A percentile compares a stretch with the other conserved stretches of the same genome.
Evolutionary conservation across 2,329 filamentous ascomycete genomes (phyloP).

Genomic region (Exophiala mesophila): DNA sequence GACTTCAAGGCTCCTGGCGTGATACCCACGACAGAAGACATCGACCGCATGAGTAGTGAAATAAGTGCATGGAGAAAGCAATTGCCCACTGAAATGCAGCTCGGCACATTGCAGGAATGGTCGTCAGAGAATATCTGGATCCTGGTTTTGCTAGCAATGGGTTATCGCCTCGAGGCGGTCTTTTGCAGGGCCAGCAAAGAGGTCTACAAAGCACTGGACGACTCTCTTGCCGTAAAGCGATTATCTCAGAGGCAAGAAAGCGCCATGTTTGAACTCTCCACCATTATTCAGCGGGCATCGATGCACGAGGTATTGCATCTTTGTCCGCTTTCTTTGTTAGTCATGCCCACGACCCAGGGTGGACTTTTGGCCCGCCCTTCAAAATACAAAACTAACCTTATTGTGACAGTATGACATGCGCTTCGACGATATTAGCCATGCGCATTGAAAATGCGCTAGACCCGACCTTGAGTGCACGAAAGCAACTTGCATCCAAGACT

Average conservation of each 20-base stretch:
- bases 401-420: conserved; percentile 4
- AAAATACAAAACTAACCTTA: too few species aligned
- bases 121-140: conserved; percentile 3
- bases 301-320: conserved; percentile 5
- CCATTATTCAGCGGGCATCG: conserved; percentile 6
- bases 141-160: conserved; percentile 5
- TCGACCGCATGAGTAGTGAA: conserved; percentile 2
- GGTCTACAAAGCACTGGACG: background rate
- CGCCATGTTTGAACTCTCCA: conserved; percentile 6
- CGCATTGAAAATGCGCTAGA: conserved; percentile 8
- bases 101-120: conserved; percentile 3
- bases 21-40: background rate
- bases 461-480: conserved; percentile 2
- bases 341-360: too few species aligned
- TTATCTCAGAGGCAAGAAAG: conserved; percentile 1
- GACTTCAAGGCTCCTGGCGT: conserved; percentile 5
- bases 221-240: background rate
- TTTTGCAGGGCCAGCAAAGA: conserved; percentile 1
- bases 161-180: conserved; percentile 3
- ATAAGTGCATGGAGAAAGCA: conserved; percentile 2
- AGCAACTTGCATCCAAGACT: conserved; percentile 4
- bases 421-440: conserved; percentile 5
- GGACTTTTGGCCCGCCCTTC: too few species aligned
- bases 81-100: conserved; percentile 2
- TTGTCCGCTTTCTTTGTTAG: conserved; percentile 4